Conservation (phyloP, 768 basidiomycete species). For the Trametes meyenii region DNA sequence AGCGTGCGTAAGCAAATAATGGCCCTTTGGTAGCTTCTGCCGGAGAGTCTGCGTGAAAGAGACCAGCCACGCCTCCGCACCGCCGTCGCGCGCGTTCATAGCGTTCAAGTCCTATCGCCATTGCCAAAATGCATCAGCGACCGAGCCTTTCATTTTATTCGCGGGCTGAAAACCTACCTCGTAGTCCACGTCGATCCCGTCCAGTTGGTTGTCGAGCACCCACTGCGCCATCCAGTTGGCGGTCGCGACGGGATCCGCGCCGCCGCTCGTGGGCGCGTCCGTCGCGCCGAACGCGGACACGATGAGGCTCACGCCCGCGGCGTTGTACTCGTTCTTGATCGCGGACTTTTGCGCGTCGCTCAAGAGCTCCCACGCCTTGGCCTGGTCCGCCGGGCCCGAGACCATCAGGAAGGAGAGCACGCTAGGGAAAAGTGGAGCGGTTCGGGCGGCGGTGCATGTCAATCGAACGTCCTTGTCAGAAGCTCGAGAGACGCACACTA, state of each 20-base stretch:
- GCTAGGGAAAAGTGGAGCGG: background rate
- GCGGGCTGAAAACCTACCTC: background rate
- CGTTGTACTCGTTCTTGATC: constrained; percentile 27
- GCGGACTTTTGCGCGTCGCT: constrained; percentile 15
- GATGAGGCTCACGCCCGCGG: constrained; percentile 27
- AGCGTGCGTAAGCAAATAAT: constrained; percentile 35
- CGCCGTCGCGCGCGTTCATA: constrained; percentile 23
- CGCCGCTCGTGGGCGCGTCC: constrained; percentile 35
- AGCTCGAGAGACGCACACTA: constrained; percentile 1
- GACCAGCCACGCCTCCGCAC: constrained; percentile 28
- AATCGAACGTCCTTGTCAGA: background rate
- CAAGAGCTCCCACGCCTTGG: constrained; percentile 7
- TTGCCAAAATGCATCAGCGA: background rate
- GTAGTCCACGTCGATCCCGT: constrained; percentile 31
- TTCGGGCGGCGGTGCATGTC: background rate
- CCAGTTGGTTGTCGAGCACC: constrained; percentile 35
- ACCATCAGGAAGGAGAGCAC: constrained; percentile 18
- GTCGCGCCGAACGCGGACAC: constrained; percentile 29
- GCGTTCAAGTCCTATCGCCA: constrained; percentile 23
- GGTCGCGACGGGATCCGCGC: constrained; percentile 34
- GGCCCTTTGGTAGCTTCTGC: constrained; percentile 26
- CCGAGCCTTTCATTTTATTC: background rate
- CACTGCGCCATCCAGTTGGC: constrained; percentile 39
- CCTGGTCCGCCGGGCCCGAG: constrained; percentile 17
- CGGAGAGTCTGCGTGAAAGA: constrained; percentile 29